Percentiles rank a stretch among this genome's conserved stretches.
Evolutionary conservation across 306 rosid genomes (phyloP).

Genomic region (Cicer arietinum): DNA sequence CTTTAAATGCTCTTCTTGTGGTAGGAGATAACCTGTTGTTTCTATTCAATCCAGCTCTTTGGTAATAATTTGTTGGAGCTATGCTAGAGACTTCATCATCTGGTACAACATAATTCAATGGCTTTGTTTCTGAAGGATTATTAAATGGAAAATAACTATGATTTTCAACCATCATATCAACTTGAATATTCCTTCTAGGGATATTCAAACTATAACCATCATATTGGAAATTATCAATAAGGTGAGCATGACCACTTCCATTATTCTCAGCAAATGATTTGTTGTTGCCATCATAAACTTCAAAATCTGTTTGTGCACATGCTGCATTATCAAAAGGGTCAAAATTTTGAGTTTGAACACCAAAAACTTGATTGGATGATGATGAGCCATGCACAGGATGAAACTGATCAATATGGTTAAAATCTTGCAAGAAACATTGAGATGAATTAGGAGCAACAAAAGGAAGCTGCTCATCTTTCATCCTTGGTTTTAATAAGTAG

Average conservation of each 20-base stretch:
- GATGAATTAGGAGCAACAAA: conserved; percentile 53
- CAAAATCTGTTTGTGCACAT: conserved; percentile 45
- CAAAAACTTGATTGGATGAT: conserved; percentile 57
- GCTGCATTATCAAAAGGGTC: conserved; percentile 53
- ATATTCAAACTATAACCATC: conserved; percentile 53
- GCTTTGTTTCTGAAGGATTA: conserved; percentile 49
- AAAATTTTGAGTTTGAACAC: conserved; percentile 49
- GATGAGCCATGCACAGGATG: conserved; percentile 54
- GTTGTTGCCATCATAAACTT: conserved; percentile 57
- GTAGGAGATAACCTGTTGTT: conserved; percentile 45
- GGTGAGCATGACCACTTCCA: conserved; percentile 46
- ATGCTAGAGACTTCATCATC: conserved; percentile 80
- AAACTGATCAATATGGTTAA: conserved; percentile 64
- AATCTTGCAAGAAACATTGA: conserved; percentile 68
- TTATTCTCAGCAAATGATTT: conserved; percentile 50
- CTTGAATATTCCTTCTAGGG: conserved; percentile 47
- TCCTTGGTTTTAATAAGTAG: conserved; percentile 42
- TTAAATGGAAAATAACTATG: conserved; percentile 45
- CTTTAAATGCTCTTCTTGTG: conserved; percentile 55
- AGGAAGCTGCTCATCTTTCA: conserved; percentile 52
- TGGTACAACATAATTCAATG: conserved; percentile 61
- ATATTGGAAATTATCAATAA: conserved; percentile 64
- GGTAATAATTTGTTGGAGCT: conserved; percentile 53
- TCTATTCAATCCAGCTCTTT: conserved; percentile 49
- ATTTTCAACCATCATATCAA: conserved; percentile 49